Percentiles rank a stretch among this genome's conserved stretches.
Evolutionary conservation across 2,329 filamentous ascomycete species (phyloP).

Genomic region (Scedosporium apiospermum): DNA sequence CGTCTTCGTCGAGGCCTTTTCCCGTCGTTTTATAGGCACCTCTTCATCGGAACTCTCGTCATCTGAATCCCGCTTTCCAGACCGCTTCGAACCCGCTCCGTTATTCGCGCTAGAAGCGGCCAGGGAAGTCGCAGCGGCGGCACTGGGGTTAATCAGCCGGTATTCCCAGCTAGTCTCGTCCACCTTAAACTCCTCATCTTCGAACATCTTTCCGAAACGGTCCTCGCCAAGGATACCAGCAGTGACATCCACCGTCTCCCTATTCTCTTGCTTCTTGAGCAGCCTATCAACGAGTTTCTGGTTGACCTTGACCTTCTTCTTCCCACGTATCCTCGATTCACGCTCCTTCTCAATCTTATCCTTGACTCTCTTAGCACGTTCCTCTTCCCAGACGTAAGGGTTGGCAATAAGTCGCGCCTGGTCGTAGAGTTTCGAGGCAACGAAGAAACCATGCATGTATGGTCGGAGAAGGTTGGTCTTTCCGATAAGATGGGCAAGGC

Average conservation of each 20-base stretch:
- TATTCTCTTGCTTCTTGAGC: conserved; percentile 54
- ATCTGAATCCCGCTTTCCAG: background rate
- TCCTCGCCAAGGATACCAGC: conserved; percentile 69
- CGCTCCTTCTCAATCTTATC: conserved; percentile 96
- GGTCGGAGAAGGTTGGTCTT: conserved; percentile 83
- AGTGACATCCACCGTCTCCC: conserved; percentile 45
- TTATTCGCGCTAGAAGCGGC: background rate
- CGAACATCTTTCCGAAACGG: conserved; percentile 82
- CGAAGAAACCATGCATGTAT: conserved; percentile 99
- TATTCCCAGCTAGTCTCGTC: conserved; percentile 88
- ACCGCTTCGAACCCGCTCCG: background rate
- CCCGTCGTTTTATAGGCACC: background rate
- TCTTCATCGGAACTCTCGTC: background rate
- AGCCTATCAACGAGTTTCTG: conserved; percentile 68
- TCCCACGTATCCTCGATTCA: conserved; percentile 86
- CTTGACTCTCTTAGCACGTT: conserved; percentile 81
- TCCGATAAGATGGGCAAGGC: conserved; percentile 79
- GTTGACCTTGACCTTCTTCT: conserved; percentile 98
- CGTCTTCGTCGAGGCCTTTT: conserved; percentile 13
- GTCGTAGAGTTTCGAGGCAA: conserved; percentile 89
- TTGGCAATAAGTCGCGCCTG: conserved; percentile 89
- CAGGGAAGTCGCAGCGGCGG: conserved; percentile 20
- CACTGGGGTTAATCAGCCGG: conserved; percentile 80
- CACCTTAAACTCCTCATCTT: conserved; percentile 86
- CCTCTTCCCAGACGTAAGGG: conserved; percentile 88